Evolutionary conservation across 2,329 filamentous ascomycete species (phyloP), one percentile per base, ranked within the genome.

Genomic region (Thelonectria blattea): DNA sequence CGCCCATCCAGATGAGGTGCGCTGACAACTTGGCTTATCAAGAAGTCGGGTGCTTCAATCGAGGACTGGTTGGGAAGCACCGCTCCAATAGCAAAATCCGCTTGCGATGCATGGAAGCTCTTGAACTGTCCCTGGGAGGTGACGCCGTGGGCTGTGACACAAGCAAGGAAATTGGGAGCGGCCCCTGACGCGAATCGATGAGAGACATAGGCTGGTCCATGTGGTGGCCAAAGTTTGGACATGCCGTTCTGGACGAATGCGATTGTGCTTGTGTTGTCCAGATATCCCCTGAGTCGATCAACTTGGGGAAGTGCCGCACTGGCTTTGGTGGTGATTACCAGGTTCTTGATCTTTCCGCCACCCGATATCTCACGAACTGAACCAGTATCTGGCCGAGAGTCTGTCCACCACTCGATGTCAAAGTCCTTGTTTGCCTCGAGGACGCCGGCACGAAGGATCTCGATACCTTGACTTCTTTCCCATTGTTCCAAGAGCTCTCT

Each of bases 241-340:
- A 97, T 90, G 48, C 94, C 94, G 69, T 97, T 97, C 69, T 97
- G 93, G 22, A 92, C 79, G 69, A 97, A 91, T 12, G 90, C 82
- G n/a, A 97, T 85, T 0, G 91, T 90, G n/a, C 88, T 91, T 3
- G 81, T 75, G 3, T 78, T 74, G 63, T 87, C 83, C 2, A 88
- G 82, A 53, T 96, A 85, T 1, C 84, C 76, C 7, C 84, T 79
- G 14, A 97, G 75, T 17, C 79, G 73, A 52, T 82, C 80, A 5
- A 82, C 76, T 42, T 91, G 89, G 1, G 83, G 78, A n/a, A 91
- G 74, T 0, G 91, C 91, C 39, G 85, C 78, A 3, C 85, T 79
- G 0, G 92, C 86, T 75, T 97, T 97, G 30, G 89, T 91, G 3
- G 91, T 84, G 22, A 97, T 79, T 64, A 98, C 87, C 43, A 97